phyloP scores from a whole-genome alignment of 2,329 filamentous ascomycete genomes.

The Pyrenochaeta sp. region DNA sequence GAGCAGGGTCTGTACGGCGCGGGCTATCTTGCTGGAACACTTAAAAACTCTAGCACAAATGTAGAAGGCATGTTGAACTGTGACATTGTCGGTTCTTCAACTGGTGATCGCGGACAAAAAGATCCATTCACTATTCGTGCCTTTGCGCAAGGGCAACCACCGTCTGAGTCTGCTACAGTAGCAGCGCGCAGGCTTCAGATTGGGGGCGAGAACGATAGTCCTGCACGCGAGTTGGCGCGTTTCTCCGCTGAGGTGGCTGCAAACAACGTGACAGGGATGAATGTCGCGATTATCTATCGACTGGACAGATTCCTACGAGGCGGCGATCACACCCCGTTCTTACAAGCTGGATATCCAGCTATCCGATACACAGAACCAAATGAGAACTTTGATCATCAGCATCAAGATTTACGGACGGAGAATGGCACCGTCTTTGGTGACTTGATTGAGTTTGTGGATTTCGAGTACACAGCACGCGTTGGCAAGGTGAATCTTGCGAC shows the following conservation, averaged over 20 bases:
- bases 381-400: slow-evolving; percentile 66
- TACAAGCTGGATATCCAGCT: slow-evolving; percentile 63
- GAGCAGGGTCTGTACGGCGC: slow-evolving; percentile 65
- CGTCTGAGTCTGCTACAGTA: slow-evolving; percentile 52
- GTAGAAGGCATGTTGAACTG: slow-evolving; percentile 67
- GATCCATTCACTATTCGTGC: slow-evolving; percentile 64
- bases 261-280: slow-evolving; percentile 62
- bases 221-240: slow-evolving; percentile 63
- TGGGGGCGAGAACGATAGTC: slow-evolving; percentile 63
- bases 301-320: slow-evolving; percentile 65
- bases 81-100: slow-evolving; percentile 65
- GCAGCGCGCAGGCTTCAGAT: slow-evolving; percentile 53
- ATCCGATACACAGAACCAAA: slow-evolving; percentile 66
- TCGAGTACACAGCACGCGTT: slow-evolving; percentile 62
- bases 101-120: slow-evolving; percentile 55
- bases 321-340: slow-evolving; percentile 65
- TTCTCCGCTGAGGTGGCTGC: slow-evolving; percentile 65
- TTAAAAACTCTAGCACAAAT: slow-evolving; percentile 61
- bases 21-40: slow-evolving; percentile 61
- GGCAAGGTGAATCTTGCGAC: slow-evolving; percentile 64
- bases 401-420: slow-evolving; percentile 62
- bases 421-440: slow-evolving; percentile 65
- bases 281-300: slow-evolving; percentile 64
- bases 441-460: slow-evolving; percentile 65
- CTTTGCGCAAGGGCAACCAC: slow-evolving; percentile 61